Conservation (phyloP, 2,329 filamentous ascomycete species). For the Bertia moriformis region DNA sequence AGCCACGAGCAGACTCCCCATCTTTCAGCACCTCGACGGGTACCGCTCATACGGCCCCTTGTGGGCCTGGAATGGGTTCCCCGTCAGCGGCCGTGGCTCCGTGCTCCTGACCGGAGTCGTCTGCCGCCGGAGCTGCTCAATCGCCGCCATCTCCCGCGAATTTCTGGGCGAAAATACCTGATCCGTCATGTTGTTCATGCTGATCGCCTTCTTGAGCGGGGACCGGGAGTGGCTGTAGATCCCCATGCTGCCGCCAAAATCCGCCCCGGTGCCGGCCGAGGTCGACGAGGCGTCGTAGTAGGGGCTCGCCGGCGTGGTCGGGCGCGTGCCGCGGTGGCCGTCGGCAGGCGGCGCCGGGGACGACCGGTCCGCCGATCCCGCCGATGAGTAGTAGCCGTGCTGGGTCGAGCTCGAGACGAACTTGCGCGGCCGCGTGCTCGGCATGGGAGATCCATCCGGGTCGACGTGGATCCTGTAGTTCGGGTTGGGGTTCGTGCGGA, state of each 20-base stretch:
- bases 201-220: conserved; percentile 64
- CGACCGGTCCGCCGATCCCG: neutral
- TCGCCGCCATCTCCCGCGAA: conserved; percentile 44
- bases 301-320: conserved; percentile 2
- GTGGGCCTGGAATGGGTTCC: neutral
- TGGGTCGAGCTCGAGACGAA: conserved; percentile 21
- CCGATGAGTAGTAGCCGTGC: conserved; percentile 27
- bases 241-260: conserved; percentile 66
- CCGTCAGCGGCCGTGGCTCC: neutral
- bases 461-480: conserved; percentile 64
- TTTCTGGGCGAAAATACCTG: conserved; percentile 35
- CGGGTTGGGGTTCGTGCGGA: conserved; percentile 70
- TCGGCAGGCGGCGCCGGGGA: no score
- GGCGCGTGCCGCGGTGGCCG: neutral
- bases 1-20: neutral
- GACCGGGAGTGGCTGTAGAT: conserved; percentile 69
- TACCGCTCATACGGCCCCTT: neutral
- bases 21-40: neutral
- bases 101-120: conserved; percentile 11
- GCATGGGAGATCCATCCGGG: conserved; percentile 30
- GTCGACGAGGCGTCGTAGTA: no score
- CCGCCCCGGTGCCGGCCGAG: conserved; percentile 10
- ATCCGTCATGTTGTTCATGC: conserved; percentile 39
- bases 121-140: conserved; percentile 29
- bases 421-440: conserved; percentile 14